phyloP scores from a whole-genome alignment of 2,329 filamentous ascomycete genomes.

The Neobulgaria alba region DNA sequence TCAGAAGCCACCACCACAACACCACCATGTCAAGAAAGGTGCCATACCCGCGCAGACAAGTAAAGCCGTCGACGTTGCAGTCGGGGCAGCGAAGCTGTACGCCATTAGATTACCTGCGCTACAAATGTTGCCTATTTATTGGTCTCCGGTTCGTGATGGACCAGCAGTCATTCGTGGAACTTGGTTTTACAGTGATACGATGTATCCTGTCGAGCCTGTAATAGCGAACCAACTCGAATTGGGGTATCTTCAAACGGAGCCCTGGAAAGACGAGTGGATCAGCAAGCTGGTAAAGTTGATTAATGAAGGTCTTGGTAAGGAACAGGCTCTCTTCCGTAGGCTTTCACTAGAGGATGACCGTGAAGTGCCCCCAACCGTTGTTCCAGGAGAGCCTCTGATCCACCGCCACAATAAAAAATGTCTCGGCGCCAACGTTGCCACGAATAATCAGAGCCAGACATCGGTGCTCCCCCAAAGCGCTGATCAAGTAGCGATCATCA shows the following conservation, averaged over 20 bases:
- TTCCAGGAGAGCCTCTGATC: too few species aligned
- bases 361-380: too few species aligned
- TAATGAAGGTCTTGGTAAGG: too few species aligned
- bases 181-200: constrained; percentile 96
- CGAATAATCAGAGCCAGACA: too few species aligned
- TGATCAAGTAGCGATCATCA: too few species aligned
- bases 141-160: constrained; percentile 87
- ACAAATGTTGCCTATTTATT: constrained; percentile 95
- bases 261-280: constrained; percentile 84
- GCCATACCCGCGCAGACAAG: constrained; percentile 18
- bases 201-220: constrained; percentile 76
- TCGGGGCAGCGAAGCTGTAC: constrained; percentile 85
- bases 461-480: too few species aligned
- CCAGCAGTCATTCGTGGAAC: constrained; percentile 76
- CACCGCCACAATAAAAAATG: too few species aligned
- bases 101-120: constrained; percentile 75
- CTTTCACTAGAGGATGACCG: too few species aligned
- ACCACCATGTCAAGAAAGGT: background rate
- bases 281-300: constrained; percentile 86
- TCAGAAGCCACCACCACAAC: background rate
- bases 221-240: constrained; percentile 88
- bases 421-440: too few species aligned
- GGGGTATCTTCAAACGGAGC: too few species aligned
- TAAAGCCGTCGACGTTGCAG: constrained; percentile 54
- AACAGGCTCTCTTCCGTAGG: constrained; percentile 73